Conservation (phyloP, 768 basidiomycete genomes). For the Gymnopilus junonius region DNA sequence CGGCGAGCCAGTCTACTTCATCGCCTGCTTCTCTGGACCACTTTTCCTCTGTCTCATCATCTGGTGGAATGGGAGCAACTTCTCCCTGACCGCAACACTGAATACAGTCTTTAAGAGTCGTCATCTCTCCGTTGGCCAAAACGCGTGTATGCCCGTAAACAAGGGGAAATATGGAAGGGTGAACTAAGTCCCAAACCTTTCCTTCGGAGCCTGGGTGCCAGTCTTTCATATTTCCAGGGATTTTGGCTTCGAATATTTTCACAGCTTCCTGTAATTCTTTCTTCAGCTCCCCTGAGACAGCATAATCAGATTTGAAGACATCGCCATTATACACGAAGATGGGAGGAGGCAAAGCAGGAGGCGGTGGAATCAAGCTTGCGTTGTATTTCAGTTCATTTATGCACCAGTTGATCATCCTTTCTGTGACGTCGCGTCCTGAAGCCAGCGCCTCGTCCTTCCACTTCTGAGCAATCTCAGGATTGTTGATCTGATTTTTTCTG, state of each 20-base stretch:
- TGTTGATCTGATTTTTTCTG: constrained; percentile 18
- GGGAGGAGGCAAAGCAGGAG: constrained; percentile 12
- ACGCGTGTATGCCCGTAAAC: constrained; percentile 37
- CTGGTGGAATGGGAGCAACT: constrained; percentile 16
- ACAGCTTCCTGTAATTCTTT: constrained; percentile 27
- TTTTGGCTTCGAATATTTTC: constrained; percentile 34
- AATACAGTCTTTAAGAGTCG: constrained; percentile 27
- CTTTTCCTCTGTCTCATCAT: not conserved
- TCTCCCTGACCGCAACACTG: constrained; percentile 25
- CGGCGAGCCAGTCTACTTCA: not conserved
- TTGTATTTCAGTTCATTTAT: constrained; percentile 30
- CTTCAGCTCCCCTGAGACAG: constrained; percentile 31
- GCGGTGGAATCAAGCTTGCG: constrained; percentile 11
- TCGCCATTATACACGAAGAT: constrained; percentile 29
- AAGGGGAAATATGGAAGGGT: constrained; percentile 47
- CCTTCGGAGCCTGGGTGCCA: constrained; percentile 51
- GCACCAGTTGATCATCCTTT: constrained; percentile 29
- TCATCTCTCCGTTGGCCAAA: constrained; percentile 19
- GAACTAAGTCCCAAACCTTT: constrained; percentile 48
- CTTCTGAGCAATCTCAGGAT: constrained; percentile 24
- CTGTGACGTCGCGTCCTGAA: constrained; percentile 22
- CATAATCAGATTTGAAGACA: constrained; percentile 37
- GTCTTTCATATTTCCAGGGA: constrained; percentile 40
- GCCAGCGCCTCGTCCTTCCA: constrained; percentile 29
- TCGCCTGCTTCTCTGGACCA: not conserved